Base-by-base conservation (phyloP, 2,329 filamentous ascomycete species). In the Aspergillus sp. region DNA sequence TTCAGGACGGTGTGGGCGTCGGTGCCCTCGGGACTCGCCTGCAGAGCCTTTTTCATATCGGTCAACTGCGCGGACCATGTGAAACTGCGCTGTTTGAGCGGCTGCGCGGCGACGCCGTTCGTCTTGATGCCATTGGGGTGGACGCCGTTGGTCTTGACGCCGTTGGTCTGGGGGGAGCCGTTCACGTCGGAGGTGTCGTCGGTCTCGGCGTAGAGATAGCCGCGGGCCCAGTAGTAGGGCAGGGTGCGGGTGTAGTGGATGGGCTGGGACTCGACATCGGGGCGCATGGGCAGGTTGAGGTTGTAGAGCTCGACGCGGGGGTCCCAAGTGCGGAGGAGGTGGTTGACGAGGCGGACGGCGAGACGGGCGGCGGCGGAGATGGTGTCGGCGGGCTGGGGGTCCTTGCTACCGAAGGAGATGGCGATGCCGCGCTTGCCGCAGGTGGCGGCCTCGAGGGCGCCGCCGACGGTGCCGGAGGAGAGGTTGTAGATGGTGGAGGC, bases 1-100 rank as follows among this genome's bases (percentile, higher is more conserved):
- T 93, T 85, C 68, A 88, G 86, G 25, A 97, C 89, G 10, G 87
- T 88, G 88, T 92, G 95, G 2, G 92, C 92, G 75, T 97, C 92
- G 58, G 89, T 94, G 1, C 90, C 91, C 7, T 88, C 88, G 48
- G 81, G 78, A 41, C 87, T 84, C 56, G 86, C 82, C 61, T 90
- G 85, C 20, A 96, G 88, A 57, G 86, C 90, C 71, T 88, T 84
- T 71, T 91, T 90, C 23, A 97, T 90, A 71, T 95, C 91, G 23
- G 84, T 81, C 68, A 96, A 89, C 58, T 83, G 82, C 10, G 92
- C 91, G 44, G 88, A 84, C 92, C 92, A 97, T 73, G 91, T 91
- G 78, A 96, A 97, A 71, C 93, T 87, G 66, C 88, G 88, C 71
- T 93, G 86, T 55, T 76, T 81, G 67, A 88, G 84, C 32, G 78